Evolutionary conservation across 163 green algal genomes (phyloP).

Genomic region (Smithsoniella earleae): DNA sequence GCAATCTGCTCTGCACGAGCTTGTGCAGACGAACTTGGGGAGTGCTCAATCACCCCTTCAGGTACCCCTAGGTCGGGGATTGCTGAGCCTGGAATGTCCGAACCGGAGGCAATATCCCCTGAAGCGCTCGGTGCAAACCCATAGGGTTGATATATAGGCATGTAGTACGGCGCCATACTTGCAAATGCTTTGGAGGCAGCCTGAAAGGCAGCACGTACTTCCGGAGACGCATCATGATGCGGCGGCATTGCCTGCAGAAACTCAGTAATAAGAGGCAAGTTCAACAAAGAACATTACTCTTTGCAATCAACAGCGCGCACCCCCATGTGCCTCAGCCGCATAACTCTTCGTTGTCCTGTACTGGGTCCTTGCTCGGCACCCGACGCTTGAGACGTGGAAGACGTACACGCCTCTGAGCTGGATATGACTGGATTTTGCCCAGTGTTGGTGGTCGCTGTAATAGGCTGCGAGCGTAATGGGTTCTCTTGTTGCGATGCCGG

Average conservation of each 20-base stretch:
- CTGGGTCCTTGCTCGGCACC: no score
- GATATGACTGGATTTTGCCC: no score
- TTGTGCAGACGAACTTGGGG: no score
- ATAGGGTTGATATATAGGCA: constrained; percentile 29
- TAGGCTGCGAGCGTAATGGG: no score
- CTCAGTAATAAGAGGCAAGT: background rate
- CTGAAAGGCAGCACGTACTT: constrained; percentile 12
- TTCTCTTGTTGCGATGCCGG: no score
- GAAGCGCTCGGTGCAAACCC: background rate
- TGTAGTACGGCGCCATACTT: constrained; percentile 26
- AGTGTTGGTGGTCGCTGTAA: no score
- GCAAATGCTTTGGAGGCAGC: constrained; percentile 25
- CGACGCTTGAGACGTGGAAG: no score
- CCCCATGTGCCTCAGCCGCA: no score
- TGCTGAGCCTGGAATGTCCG: background rate
- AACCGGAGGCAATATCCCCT: background rate
- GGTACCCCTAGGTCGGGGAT: background rate
- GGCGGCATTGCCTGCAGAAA: constrained; percentile 1
- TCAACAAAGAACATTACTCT: background rate
- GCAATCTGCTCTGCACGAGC: background rate
- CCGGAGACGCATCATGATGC: constrained; percentile 9
- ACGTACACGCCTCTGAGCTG: no score
- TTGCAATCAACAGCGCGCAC: background rate
- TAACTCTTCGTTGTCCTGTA: no score
- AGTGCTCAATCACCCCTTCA: no score